Evolutionary conservation across 345 rosid species (phyloP).

Genomic region (Ricinus communis): DNA sequence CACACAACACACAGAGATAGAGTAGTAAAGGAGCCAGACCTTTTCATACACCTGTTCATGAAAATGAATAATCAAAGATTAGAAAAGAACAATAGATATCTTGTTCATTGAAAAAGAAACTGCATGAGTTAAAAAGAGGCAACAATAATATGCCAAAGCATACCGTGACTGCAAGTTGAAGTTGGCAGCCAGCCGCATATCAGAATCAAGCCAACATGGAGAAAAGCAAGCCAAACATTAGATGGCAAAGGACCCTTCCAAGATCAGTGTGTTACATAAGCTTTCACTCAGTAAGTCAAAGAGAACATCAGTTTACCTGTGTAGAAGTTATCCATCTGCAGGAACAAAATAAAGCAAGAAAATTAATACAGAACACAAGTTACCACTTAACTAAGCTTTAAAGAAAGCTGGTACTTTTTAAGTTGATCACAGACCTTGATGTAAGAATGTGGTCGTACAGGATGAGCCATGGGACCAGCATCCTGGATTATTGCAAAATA

Average conservation of each 20-base stretch:
- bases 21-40: conserved; percentile 46
- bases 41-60: conserved; percentile 83
- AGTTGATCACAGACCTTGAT: conserved; percentile 62
- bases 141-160: conserved; percentile 19
- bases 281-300: conserved; percentile 2
- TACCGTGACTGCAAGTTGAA: conserved; percentile 80
- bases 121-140: neutral
- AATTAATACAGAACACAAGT: conserved; percentile 17
- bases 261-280: conserved; percentile 1
- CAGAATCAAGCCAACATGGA: conserved; percentile 32
- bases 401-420: neutral
- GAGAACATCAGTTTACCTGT: conserved; percentile 61
- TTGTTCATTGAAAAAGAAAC: conserved; percentile 11
- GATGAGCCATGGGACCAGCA: conserved; percentile 99
- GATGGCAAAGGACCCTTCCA: conserved; percentile 17
- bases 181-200: conserved; percentile 30
- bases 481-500: conserved; percentile 48
- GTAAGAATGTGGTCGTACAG: conserved; percentile 97
- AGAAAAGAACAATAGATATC: conserved; percentile 22
- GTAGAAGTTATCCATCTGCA: conserved; percentile 98
- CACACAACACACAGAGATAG: neutral
- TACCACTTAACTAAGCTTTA: conserved; percentile 4
- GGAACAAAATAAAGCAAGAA: conserved; percentile 22
- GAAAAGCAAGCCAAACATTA: conserved; percentile 21
- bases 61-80: conserved; percentile 26